Evolutionary conservation across 2,329 filamentous ascomycete genomes (phyloP).

Genomic region (Didymella pomorum): DNA sequence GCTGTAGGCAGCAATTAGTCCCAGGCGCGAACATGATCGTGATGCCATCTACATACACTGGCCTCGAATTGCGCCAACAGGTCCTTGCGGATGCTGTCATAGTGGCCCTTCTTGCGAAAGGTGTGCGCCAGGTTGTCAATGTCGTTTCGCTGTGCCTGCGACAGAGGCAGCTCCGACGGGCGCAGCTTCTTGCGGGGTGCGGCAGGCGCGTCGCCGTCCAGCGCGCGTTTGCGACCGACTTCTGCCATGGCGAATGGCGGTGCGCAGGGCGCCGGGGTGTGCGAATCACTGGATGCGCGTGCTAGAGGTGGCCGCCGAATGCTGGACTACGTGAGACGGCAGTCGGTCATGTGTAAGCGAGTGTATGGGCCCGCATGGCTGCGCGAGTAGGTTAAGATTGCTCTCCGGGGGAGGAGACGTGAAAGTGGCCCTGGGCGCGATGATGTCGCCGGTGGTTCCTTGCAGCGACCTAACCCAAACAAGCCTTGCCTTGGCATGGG

Average conservation of each 20-base stretch:
- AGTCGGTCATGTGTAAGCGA: conserved; percentile 10
- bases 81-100: conserved; percentile 78
- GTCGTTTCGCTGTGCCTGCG: conserved; percentile 74
- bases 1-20: conserved; percentile 56
- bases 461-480: not conserved
- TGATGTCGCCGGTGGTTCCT: not conserved
- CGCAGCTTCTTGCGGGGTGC: conserved; percentile 68
- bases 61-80: conserved; percentile 78
- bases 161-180: conserved; percentile 76
- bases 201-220: conserved; percentile 41
- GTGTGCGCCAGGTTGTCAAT: conserved; percentile 80
- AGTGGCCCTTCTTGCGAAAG: conserved; percentile 87
- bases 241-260: conserved; percentile 41
- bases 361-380: conserved; percentile 12
- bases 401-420: conserved; percentile 14
- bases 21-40: not conserved
- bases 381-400: conserved; percentile 1
- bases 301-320: not conserved
- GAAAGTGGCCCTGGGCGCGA: conserved; percentile 4
- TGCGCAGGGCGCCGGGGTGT: conserved; percentile 4
- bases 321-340: not conserved
- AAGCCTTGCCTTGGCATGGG: not conserved
- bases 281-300: conserved; percentile 2
- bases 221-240: conserved; percentile 41
- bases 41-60: conserved; percentile 59